Percentiles rank a stretch among this genome's conserved stretches.
Conservation (phyloP, 2,329 filamentous ascomycete species). For the Arthrobotrys sinensis region DNA sequence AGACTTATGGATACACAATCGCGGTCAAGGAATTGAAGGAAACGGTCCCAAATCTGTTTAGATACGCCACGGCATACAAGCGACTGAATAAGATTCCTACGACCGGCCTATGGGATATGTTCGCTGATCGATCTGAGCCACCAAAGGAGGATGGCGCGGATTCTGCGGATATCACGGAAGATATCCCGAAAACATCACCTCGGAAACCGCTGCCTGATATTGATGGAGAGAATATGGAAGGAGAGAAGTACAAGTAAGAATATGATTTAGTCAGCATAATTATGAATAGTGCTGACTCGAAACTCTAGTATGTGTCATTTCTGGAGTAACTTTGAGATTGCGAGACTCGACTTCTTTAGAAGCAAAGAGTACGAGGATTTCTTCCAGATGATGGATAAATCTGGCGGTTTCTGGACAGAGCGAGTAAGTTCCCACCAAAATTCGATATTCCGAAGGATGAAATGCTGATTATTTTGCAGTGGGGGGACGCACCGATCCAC, state of each 20-base stretch:
- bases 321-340: slow-evolving; percentile 99
- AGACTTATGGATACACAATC: slow-evolving; percentile 99
- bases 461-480: slow-evolving; percentile 73
- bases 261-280: not conserved
- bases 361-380: slow-evolving; percentile 98
- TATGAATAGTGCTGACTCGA: slow-evolving; percentile 21
- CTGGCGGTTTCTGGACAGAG: slow-evolving; percentile 99
- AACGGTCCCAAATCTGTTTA: slow-evolving; percentile 98
- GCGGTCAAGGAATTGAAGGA: slow-evolving; percentile 98
- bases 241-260: slow-evolving; percentile 85
- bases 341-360: slow-evolving; percentile 92
- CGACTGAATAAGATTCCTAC: slow-evolving; percentile 90
- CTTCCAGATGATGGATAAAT: slow-evolving; percentile 98
- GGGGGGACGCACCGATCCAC: slow-evolving; percentile 98
- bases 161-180: slow-evolving; percentile 79
- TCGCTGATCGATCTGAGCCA: slow-evolving; percentile 81
- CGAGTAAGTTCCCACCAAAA: slow-evolving; percentile 75
- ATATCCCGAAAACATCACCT: slow-evolving; percentile 83
- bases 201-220: slow-evolving; percentile 79
- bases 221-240: slow-evolving; percentile 94
- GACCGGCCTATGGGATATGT: slow-evolving; percentile 98
- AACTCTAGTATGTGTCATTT: slow-evolving; percentile 88
- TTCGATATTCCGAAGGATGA: not conserved
- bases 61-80: slow-evolving; percentile 98
- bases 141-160: slow-evolving; percentile 72